Base-by-base conservation (phyloP, 2,329 filamentous ascomycete species). In the Ascochyta viciae-villosae region DNA sequence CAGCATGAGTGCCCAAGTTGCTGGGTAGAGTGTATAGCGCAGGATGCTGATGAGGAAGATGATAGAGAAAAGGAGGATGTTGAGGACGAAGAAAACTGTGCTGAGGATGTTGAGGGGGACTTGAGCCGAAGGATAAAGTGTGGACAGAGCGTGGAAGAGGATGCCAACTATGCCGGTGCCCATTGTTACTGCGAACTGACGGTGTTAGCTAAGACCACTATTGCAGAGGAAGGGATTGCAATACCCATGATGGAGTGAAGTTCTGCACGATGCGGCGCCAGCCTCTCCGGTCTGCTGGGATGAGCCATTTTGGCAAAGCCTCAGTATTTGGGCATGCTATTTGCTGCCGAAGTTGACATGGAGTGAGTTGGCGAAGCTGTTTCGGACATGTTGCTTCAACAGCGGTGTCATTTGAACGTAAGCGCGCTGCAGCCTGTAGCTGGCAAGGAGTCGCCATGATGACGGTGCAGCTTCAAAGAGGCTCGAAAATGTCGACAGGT, bases 1-100 rank as follows among this genome's bases (percentile, higher is more conserved):
- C 22, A 91, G 80, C 87, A 91, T 89, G n/a, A 82, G 82, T 0
- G 53, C 67, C 82, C 87, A 91, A 10, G 89, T 85, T 52, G 83
- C 80, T 0, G 87, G 88, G 66, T 88, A 91, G 1, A 90, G 63
- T 0, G 77, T 77, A 65, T 90, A 91, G 6, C 89, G 81, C 2
- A 88, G 67, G 0, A 84, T 53, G 1, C 83, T 86, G 42, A 87
- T 80, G 9, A 76, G 48, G 22, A 81, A 70, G 50, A 88, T 87
- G 13, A 80, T 49, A 7, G 73, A 39, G 63, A 90, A 90, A 10
- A 90, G 47, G 7, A 61, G 2, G 15, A 83, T 68, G 64, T 89
- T 89, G 10, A 88, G 73, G 3, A 75, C 68, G 70, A 89, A 89
- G 67, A 90, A 83, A 40, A 80, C 68, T 39, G 85, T 81, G 3